Percentiles rank a stretch among this genome's conserved stretches.
Evolutionary conservation across 805 yeast genomes (phyloP).

Genomic region (Suhomyces canberraensis): DNA sequence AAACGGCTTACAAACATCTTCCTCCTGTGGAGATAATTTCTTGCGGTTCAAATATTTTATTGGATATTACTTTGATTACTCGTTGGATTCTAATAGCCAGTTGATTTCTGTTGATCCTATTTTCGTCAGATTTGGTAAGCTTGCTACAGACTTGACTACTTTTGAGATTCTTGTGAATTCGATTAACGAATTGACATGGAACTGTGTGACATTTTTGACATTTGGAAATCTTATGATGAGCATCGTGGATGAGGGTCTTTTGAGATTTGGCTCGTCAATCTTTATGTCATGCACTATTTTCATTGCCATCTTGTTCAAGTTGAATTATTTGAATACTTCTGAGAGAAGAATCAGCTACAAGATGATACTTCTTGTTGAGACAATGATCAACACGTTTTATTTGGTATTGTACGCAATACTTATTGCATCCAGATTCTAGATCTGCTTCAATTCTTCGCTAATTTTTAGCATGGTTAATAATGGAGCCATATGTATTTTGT

Average conservation of each 20-base stretch:
- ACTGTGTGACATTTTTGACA: conserved; percentile 10
- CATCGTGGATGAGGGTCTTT: not conserved
- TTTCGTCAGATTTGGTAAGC: conserved; percentile 19
- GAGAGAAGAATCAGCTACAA: conserved; percentile 1
- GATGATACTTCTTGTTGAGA: conserved; percentile 4
- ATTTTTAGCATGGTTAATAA: not conserved
- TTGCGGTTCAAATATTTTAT: conserved; percentile 12
- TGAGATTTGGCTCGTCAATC: conserved; percentile 5
- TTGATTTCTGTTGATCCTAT: conserved; percentile 21
- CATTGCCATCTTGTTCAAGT: conserved; percentile 17
- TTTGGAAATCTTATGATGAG: conserved; percentile 1
- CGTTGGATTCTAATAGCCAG: conserved; percentile 19
- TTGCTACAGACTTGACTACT: conserved; percentile 15
- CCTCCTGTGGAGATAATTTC: not conserved
- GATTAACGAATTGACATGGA: conserved; percentile 17
- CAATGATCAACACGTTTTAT: conserved; percentile 1
- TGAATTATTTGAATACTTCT: conserved; percentile 15
- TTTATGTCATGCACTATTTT: conserved; percentile 3
- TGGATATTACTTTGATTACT: conserved; percentile 20
- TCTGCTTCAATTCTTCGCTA: not conserved
- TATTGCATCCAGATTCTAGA: not conserved
- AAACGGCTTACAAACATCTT: not conserved
- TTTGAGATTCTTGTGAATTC: conserved; percentile 6
- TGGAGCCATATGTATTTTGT: not conserved
- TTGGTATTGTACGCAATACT: not conserved